Conservation (phyloP, 2,329 filamentous ascomycete genomes). For the Exophiala xenobiotica region DNA sequence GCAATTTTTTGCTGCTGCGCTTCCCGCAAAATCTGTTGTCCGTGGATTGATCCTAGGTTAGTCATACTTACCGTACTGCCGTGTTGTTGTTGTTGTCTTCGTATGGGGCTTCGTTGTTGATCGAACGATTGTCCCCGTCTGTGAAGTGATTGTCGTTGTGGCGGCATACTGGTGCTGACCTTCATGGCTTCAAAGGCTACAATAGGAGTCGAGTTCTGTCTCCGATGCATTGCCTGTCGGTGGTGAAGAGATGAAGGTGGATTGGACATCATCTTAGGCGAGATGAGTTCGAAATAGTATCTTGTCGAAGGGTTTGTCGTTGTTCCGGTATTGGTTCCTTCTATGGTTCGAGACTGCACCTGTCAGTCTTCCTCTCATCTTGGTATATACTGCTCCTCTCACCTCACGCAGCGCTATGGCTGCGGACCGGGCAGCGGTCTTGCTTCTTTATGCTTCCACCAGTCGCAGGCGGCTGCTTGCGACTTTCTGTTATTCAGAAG, state of each 20-base stretch:
- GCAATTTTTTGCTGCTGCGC: conserved; percentile 82
- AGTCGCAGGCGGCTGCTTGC: conserved; percentile 28
- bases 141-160: conserved; percentile 60
- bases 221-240: conserved; percentile 74
- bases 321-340: conserved; percentile 50
- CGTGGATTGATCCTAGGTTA: conserved; percentile 57
- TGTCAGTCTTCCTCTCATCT: conserved; percentile 6
- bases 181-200: conserved; percentile 72
- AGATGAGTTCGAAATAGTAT: conserved; percentile 64
- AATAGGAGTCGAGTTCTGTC: conserved; percentile 78
- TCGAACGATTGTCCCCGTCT: conserved; percentile 71
- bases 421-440: conserved; percentile 67
- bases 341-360: conserved; percentile 34
- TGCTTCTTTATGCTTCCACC: conserved; percentile 22
- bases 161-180: conserved; percentile 57
- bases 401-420: conserved; percentile 86
- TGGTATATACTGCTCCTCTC: conserved; percentile 28
- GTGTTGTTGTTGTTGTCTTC: conserved; percentile 25
- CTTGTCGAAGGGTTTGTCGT: conserved; percentile 46
- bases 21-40: conserved; percentile 84
- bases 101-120: conserved; percentile 45
- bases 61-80: conserved; percentile 49
- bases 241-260: conserved; percentile 69
- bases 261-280: conserved; percentile 79
- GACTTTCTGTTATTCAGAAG: conserved; percentile 23